phyloP scores from a whole-genome alignment of 2,329 filamentous ascomycete species.

The Aureobasidium sp. region DNA sequence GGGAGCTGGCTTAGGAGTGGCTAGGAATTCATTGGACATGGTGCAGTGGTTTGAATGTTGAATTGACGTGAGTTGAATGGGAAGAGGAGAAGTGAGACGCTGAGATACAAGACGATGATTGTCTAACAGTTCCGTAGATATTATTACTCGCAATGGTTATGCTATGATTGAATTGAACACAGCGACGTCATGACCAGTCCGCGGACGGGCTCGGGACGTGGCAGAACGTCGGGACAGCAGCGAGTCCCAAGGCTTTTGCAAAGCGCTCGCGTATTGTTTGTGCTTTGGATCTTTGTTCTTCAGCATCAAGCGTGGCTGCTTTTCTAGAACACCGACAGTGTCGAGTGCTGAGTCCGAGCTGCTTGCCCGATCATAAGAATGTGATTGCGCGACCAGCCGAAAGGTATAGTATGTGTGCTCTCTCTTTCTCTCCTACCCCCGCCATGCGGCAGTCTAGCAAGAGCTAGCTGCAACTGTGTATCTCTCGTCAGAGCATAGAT shows the following conservation, averaged over 20 bases:
- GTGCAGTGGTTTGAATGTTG: not conserved
- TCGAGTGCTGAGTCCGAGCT: not conserved
- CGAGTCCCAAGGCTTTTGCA: not conserved
- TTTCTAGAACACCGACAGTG: not conserved
- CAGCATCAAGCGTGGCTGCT: not conserved
- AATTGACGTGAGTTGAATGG: not conserved
- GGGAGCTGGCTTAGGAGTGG: conserved; percentile 25
- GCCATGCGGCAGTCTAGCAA: conserved; percentile 13
- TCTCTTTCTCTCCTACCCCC: not conserved
- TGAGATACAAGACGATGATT: not conserved
- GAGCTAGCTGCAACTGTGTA: conserved; percentile 26
- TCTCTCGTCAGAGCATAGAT: conserved; percentile 15
- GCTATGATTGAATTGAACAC: not conserved
- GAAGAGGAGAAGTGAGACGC: not conserved
- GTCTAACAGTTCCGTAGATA: not conserved
- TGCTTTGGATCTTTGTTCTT: not conserved
- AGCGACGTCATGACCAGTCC: not conserved
- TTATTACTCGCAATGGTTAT: not conserved
- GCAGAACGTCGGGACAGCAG: not conserved
- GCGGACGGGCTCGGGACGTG: not conserved
- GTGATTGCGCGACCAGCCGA: not conserved
- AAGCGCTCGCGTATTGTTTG: not conserved
- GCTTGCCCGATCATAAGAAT: not conserved
- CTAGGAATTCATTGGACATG: conserved; percentile 21
- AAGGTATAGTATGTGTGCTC: not conserved